Percentiles rank a stretch among this genome's conserved stretches.
phyloP scores from a whole-genome alignment of 768 basidiomycete genomes.

The Collybiopsis luxurians region DNA sequence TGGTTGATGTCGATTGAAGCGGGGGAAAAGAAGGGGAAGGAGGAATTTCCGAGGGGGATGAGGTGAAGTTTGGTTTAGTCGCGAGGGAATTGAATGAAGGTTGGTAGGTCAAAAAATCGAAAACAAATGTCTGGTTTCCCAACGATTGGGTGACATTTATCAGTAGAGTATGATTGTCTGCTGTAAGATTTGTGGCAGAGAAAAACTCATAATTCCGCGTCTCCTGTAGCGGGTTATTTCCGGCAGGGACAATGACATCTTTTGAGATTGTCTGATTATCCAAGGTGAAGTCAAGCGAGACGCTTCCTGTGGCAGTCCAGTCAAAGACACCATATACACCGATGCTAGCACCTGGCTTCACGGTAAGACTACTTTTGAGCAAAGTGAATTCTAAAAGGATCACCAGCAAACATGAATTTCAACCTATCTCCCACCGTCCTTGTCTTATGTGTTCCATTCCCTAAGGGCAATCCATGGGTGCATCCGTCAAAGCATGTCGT shows the following conservation, averaged over 20 bases:
- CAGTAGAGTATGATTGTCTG: too few species aligned
- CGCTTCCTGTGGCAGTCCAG: too few species aligned
- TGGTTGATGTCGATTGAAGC: too few species aligned
- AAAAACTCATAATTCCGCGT: not conserved
- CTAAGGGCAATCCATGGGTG: not conserved
- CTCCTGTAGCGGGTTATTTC: too few species aligned
- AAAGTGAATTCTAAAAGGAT: not conserved
- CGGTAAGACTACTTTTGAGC: too few species aligned
- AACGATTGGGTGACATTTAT: not conserved
- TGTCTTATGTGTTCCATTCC: slow-evolving; percentile 5
- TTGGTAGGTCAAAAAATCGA: slow-evolving; percentile 1
- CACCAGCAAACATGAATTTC: too few species aligned
- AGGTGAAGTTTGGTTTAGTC: slow-evolving; percentile 3
- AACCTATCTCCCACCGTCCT: not conserved
- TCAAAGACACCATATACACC: too few species aligned
- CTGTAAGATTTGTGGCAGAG: too few species aligned
- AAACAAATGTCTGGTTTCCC: slow-evolving; percentile 4
- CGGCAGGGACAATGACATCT: not conserved
- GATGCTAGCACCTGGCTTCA: not conserved
- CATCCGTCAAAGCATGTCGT: not conserved
- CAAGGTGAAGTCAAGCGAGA: not conserved
- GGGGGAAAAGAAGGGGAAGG: not conserved
- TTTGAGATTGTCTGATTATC: not conserved
- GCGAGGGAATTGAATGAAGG: not conserved
- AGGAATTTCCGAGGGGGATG: not conserved